These are phyloP conservation scores for Arbutus unedo DNA, from an alignment of 148 eudicot genomes.

Conservation along the genomic window DNA sequence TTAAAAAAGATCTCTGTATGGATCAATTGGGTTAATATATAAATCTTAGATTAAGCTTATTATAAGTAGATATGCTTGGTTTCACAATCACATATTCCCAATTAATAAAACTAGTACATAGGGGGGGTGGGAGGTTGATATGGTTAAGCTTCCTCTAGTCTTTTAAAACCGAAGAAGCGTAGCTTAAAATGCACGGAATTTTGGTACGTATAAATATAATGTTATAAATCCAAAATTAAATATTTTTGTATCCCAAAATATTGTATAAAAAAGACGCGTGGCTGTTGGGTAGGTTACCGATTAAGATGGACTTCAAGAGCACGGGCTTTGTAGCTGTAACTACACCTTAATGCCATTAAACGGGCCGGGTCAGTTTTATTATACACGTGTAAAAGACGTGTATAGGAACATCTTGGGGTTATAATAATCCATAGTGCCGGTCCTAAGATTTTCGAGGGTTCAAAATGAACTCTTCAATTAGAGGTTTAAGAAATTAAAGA, in stretches of 20 bases:
- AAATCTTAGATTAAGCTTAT: background rate
- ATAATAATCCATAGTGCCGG: too few relatives aligned
- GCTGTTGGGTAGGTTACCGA: conserved; percentile 2
- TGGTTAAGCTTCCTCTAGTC: background rate
- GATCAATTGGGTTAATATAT: too few relatives aligned
- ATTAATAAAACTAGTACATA: background rate
- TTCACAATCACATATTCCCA: background rate
- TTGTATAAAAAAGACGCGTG: background rate
- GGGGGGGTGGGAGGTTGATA: background rate
- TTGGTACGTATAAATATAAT: too few relatives aligned
- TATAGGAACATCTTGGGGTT: too few relatives aligned
- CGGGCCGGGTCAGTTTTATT: too few relatives aligned
- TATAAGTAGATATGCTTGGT: background rate
- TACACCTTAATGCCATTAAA: background rate
- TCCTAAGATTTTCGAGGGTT: too few relatives aligned
- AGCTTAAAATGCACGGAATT: background rate
- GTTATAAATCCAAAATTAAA: too few relatives aligned
- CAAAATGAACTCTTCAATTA: too few relatives aligned
- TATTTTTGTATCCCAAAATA: background rate
- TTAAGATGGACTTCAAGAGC: background rate
- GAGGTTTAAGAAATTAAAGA: too few relatives aligned
- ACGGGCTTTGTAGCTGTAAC: background rate
- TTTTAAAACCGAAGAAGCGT: background rate
- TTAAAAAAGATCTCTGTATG: too few relatives aligned
- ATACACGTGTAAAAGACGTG: too few relatives aligned